phyloP scores from a whole-genome alignment of 805 yeast genomes.

The Scheffersomyces spartinae region DNA sequence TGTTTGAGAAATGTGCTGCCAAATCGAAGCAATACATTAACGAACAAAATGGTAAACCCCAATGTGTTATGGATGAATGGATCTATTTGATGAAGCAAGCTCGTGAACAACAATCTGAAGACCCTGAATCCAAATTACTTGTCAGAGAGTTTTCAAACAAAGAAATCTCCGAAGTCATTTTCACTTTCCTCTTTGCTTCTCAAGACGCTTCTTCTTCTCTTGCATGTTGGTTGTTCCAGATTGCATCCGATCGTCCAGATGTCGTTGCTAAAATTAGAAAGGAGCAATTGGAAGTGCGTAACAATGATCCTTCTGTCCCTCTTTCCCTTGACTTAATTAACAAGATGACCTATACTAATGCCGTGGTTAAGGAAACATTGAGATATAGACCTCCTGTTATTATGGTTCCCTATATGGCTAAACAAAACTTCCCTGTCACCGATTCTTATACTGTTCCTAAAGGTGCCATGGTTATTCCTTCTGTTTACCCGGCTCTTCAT shows the following conservation, averaged over 20 bases:
- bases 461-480: slow-evolving; percentile 95
- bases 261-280: slow-evolving; percentile 76
- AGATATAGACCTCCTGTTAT: slow-evolving; percentile 95
- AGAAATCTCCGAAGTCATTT: slow-evolving; percentile 93
- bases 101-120: slow-evolving; percentile 35
- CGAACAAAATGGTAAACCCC: slow-evolving; percentile 63
- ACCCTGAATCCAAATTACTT: slow-evolving; percentile 42
- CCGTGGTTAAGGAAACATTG: slow-evolving; percentile 86
- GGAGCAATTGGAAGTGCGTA: slow-evolving; percentile 80
- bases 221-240: slow-evolving; percentile 97
- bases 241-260: slow-evolving; percentile 92
- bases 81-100: slow-evolving; percentile 74
- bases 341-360: slow-evolving; percentile 75
- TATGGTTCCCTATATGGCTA: slow-evolving; percentile 95
- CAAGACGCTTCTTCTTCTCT: slow-evolving; percentile 97
- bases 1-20: slow-evolving; percentile 81
- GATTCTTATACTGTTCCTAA: slow-evolving; percentile 86
- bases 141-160: slow-evolving; percentile 78
- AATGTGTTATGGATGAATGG: slow-evolving; percentile 96
- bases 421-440: slow-evolving; percentile 74
- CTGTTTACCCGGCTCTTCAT: slow-evolving; percentile 89
- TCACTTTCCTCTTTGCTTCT: slow-evolving; percentile 93
- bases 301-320: slow-evolving; percentile 54
- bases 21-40: slow-evolving; percentile 70
- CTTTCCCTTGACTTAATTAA: slow-evolving; percentile 68